Percentiles rank a stretch among this genome's conserved stretches.
Evolutionary conservation across 768 basidiomycete genomes (phyloP).

Genomic region (Calocera viscosa): DNA sequence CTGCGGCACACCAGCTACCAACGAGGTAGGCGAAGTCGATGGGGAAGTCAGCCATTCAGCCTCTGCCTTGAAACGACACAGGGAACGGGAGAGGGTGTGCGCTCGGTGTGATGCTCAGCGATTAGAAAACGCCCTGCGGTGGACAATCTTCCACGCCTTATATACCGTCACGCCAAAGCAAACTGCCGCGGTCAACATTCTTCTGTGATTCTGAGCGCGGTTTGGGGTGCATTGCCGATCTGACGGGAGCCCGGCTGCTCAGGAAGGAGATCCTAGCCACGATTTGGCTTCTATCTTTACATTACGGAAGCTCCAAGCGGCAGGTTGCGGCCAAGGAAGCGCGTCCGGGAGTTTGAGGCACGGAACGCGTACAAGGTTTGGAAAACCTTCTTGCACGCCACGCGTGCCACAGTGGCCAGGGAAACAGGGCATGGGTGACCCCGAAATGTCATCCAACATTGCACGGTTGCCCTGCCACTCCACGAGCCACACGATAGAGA

Average conservation of each 20-base stretch:
- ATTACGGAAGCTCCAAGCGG: constrained; percentile 8
- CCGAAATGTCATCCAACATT: not conserved
- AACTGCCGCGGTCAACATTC: not conserved
- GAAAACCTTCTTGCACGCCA: not conserved
- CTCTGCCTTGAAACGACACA: not conserved
- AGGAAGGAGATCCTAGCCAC: not conserved
- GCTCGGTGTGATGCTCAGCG: too few species aligned
- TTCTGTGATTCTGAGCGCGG: not conserved
- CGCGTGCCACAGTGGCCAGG: not conserved
- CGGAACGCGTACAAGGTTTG: constrained; percentile 3
- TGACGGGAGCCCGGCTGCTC: not conserved
- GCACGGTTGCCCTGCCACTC: not conserved
- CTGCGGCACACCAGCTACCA: constrained; percentile 4
- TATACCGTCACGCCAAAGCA: not conserved
- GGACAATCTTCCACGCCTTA: not conserved
- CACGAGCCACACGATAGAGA: not conserved
- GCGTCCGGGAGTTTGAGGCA: not conserved
- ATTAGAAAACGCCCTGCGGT: too few species aligned
- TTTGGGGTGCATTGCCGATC: not conserved
- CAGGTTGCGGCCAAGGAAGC: not conserved
- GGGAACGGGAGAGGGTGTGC: too few species aligned
- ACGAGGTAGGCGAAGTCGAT: constrained; percentile 8
- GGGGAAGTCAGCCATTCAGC: not conserved
- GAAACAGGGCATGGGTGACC: not conserved
- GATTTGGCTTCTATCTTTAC: constrained; percentile 5